Conservation (phyloP, 116 monocot genomes). For the Cymodocea nodosa region DNA sequence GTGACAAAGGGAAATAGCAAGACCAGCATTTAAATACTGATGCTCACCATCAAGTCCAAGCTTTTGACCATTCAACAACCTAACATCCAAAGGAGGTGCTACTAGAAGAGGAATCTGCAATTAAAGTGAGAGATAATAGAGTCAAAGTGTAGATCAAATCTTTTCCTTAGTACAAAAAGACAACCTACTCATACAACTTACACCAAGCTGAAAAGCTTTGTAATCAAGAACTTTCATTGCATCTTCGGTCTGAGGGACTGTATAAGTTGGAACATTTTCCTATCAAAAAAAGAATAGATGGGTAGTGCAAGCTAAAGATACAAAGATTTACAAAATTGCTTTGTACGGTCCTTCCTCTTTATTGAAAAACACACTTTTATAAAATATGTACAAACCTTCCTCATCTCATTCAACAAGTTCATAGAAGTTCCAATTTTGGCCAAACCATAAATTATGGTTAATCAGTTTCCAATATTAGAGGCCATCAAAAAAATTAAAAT, state of each 20-base stretch:
- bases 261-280: slow-evolving; percentile 75
- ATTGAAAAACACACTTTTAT: too few relatives aligned
- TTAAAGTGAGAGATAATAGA: background rate
- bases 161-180: background rate
- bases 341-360: too few relatives aligned
- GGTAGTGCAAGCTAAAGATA: background rate
- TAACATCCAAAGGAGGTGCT: slow-evolving; percentile 41
- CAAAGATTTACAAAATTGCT: too few relatives aligned
- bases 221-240: slow-evolving; percentile 65
- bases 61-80: slow-evolving; percentile 36
- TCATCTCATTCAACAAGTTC: background rate
- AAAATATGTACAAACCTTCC: background rate
- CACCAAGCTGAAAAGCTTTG: slow-evolving; percentile 61
- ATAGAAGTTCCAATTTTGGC: background rate
- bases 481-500: too few relatives aligned
- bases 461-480: too few relatives aligned
- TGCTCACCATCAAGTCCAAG: slow-evolving; percentile 93
- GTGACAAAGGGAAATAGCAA: slow-evolving; percentile 59
- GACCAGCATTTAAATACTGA: slow-evolving; percentile 80
- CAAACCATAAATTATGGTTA: background rate
- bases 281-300: slow-evolving; percentile 14
- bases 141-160: background rate
- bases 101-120: slow-evolving; percentile 63
- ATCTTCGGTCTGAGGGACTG: slow-evolving; percentile 83
- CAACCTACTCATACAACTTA: slow-evolving; percentile 4